Evolutionary conservation across 2,329 filamentous ascomycete species (phyloP).

Genomic region (Bipolaris sorokiniana): DNA sequence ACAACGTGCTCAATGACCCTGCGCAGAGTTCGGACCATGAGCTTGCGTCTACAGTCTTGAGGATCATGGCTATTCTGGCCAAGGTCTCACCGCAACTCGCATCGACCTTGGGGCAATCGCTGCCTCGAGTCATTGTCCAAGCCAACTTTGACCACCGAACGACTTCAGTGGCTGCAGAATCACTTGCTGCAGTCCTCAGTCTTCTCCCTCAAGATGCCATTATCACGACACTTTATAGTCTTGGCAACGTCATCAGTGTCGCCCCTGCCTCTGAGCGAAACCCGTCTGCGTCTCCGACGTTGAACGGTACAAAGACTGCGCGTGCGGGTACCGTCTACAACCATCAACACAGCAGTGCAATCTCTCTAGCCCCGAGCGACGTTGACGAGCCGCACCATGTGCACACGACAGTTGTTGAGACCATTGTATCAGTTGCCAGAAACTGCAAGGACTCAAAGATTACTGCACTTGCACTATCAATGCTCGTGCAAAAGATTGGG

Average conservation of each 20-base stretch:
- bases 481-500: constrained; percentile 93
- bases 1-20: constrained; percentile 78
- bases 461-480: constrained; percentile 87
- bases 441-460: constrained; percentile 88
- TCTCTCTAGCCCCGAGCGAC: constrained; percentile 75
- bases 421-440: constrained; percentile 87
- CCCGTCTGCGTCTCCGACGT: constrained; percentile 52
- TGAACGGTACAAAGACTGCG: constrained; percentile 60
- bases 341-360: constrained; percentile 72
- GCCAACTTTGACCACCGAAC: constrained; percentile 72
- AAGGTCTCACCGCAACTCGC: constrained; percentile 75
- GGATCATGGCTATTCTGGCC: constrained; percentile 81
- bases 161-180: constrained; percentile 79
- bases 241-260: constrained; percentile 93
- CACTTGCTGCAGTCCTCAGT: constrained; percentile 79
- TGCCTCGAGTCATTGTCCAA: constrained; percentile 89
- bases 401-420: constrained; percentile 89
- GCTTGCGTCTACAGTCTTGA: constrained; percentile 78
- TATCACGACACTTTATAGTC: constrained; percentile 92
- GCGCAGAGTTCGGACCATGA: constrained; percentile 81
- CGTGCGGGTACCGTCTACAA: constrained; percentile 44
- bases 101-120: constrained; percentile 74
- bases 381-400: constrained; percentile 80
- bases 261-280: constrained; percentile 61
- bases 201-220: constrained; percentile 88